A percentile compares a stretch with the other conserved stretches of the same genome.
Evolutionary conservation across 148 eudicot species (phyloP).

Genomic region (Silene latifolia): DNA sequence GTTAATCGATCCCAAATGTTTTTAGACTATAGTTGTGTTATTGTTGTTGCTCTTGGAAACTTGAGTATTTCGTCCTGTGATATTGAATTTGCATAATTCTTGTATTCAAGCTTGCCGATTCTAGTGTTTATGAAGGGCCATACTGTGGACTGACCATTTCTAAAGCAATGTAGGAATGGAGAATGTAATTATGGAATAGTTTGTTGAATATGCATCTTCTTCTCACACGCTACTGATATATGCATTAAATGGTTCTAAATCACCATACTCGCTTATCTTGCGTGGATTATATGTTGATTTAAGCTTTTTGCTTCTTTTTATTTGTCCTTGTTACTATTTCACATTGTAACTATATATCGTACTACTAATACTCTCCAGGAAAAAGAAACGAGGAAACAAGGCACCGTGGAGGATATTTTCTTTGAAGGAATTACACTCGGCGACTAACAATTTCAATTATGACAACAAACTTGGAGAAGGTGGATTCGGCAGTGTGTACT

Average conservation of each 20-base stretch:
- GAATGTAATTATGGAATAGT: background rate
- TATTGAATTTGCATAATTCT: background rate
- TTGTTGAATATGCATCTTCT: background rate
- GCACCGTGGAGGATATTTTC: slow-evolving; percentile 82
- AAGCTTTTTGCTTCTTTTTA: background rate
- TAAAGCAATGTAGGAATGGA: background rate
- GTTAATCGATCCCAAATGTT: background rate
- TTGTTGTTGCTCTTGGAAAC: background rate
- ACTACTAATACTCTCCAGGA: slow-evolving; percentile 38
- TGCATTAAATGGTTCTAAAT: background rate
- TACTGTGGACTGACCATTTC: background rate
- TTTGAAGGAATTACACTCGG: slow-evolving; percentile 84
- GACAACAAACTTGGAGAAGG: slow-evolving; percentile 97
- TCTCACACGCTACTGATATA: background rate
- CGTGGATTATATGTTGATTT: background rate
- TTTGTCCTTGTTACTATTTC: background rate
- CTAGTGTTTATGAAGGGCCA: background rate
- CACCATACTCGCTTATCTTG: too few species aligned
- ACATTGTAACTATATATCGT: background rate
- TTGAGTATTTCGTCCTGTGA: background rate
- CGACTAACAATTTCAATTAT: slow-evolving; percentile 87
- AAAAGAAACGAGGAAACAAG: slow-evolving; percentile 51
- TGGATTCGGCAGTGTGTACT: slow-evolving; percentile 96
- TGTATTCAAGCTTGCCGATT: background rate
- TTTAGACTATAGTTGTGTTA: background rate